A percentile compares a stretch with the other conserved stretches of the same genome.
Evolutionary conservation across 352 stramenopile species (phyloP).

Genomic region (Phytophthora vignae): DNA sequence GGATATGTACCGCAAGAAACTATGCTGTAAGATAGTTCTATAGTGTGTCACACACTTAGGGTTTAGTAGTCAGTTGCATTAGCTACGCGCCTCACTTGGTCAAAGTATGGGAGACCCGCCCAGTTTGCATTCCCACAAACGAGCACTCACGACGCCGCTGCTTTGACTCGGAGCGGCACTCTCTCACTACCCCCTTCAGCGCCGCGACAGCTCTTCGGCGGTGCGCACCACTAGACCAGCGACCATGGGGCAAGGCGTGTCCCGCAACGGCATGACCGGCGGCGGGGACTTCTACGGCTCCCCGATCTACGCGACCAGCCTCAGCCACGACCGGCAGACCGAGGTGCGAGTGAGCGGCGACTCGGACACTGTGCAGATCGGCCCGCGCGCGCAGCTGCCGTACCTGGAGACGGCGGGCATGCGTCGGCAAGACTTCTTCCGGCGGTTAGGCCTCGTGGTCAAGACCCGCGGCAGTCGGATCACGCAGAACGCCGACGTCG

Average conservation of each 20-base stretch:
- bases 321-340: slow-evolving; percentile 88
- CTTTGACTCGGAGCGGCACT: slow-evolving; percentile 6
- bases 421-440: slow-evolving; percentile 81
- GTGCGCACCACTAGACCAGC: neutral
- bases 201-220: slow-evolving; percentile 1
- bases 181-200: neutral
- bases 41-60: slow-evolving; percentile 5
- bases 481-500: slow-evolving; percentile 86
- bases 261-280: slow-evolving; percentile 63
- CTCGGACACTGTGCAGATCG: slow-evolving; percentile 74
- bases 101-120: slow-evolving; percentile 23
- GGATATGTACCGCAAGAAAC: neutral
- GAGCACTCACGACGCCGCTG: slow-evolving; percentile 12
- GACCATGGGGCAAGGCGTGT: slow-evolving; percentile 71
- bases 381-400: slow-evolving; percentile 69
- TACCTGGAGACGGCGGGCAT: slow-evolving; percentile 66
- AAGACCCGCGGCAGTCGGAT: slow-evolving; percentile 87
- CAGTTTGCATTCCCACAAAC: slow-evolving; percentile 33
- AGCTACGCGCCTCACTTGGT: slow-evolving; percentile 38
- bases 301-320: slow-evolving; percentile 83
- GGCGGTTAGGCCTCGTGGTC: slow-evolving; percentile 79
- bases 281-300: slow-evolving; percentile 85
- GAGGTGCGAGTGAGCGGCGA: slow-evolving; percentile 77
- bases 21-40: neutral
- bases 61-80: slow-evolving; percentile 42